These are phyloP conservation scores for Mycosphaerella arachidis DNA, from an alignment of 2,329 filamentous ascomycete species.

Conservation along the genomic window DNA sequence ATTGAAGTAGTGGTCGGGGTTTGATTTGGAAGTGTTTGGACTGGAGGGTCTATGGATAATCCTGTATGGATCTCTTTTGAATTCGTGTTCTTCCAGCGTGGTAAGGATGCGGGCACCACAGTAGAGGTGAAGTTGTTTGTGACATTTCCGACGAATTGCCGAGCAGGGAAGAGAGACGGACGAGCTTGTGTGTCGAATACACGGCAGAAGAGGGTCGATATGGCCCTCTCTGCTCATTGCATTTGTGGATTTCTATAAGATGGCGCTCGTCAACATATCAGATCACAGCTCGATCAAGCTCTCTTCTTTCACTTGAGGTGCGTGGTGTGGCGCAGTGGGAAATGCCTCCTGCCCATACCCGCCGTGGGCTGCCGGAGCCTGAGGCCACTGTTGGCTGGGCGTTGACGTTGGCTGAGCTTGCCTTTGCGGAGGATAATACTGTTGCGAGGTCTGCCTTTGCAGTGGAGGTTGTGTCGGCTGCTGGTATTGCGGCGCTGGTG, in stretches of 20 bases:
- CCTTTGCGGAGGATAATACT: conserved; percentile 17
- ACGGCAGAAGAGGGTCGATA: neutral
- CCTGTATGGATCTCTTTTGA: too few relatives aligned
- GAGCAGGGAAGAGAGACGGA: too few relatives aligned
- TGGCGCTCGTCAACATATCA: neutral
- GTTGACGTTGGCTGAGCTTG: conserved; percentile 7
- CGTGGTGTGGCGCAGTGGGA: conserved; percentile 32
- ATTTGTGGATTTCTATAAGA: neutral
- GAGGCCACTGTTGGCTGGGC: conserved; percentile 30
- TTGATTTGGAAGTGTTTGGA: too few relatives aligned
- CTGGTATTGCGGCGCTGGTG: conserved; percentile 17
- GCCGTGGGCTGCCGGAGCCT: conserved; percentile 27
- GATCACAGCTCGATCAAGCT: conserved; percentile 33
- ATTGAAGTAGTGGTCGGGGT: neutral
- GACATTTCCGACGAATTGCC: too few relatives aligned
- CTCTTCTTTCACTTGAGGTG: conserved; percentile 33
- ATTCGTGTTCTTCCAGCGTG: too few relatives aligned
- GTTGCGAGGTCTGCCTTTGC: conserved; percentile 20
- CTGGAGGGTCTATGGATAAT: too few relatives aligned
- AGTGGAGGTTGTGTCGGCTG: conserved; percentile 16
- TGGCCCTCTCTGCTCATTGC: too few relatives aligned
- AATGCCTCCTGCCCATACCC: conserved; percentile 35
- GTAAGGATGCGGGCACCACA: too few relatives aligned
- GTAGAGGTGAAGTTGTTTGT: too few relatives aligned
- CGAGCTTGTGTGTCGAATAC: neutral